These are phyloP conservation scores for Lunularia cruciata DNA, from an alignment of 225 moss, liverwort and hornwort genomes.

Conservation along the genomic window DNA sequence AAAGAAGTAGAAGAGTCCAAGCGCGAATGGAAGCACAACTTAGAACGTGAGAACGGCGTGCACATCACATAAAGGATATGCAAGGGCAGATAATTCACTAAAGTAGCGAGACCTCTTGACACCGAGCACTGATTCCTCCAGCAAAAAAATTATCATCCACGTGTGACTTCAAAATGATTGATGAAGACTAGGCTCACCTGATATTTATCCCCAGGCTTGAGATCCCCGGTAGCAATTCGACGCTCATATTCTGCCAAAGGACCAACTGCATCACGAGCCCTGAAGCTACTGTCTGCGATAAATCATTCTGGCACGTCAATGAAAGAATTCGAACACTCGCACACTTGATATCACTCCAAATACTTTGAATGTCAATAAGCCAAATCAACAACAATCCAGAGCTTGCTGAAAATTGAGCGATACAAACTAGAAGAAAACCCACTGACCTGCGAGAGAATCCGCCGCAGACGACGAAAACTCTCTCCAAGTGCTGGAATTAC, in stretches of 20 bases:
- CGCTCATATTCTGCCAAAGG: slow-evolving; percentile 73
- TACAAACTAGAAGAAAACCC: neutral
- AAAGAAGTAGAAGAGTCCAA: neutral
- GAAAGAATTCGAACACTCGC: neutral
- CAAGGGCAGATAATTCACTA: no score
- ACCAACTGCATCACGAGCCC: slow-evolving; percentile 35
- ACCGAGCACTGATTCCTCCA: neutral
- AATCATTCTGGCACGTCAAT: neutral
- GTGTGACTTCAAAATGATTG: neutral
- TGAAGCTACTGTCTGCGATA: slow-evolving; percentile 23
- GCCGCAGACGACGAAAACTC: slow-evolving; percentile 19
- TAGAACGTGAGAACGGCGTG: no score
- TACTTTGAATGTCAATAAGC: neutral
- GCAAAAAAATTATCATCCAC: neutral
- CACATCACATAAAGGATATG: no score
- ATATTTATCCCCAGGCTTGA: slow-evolving; percentile 66
- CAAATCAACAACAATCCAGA: neutral
- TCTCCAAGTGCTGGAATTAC: slow-evolving; percentile 5
- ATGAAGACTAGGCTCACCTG: slow-evolving; percentile 43
- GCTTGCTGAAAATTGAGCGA: neutral
- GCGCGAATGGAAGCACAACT: neutral
- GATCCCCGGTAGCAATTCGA: slow-evolving; percentile 60
- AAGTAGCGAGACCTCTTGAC: neutral
- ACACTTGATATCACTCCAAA: neutral
- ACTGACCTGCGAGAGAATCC: slow-evolving; percentile 26